These are phyloP conservation scores for Fulvia fulva DNA, from an alignment of 2,329 filamentous ascomycete genomes.

Conservation along the genomic window DNA sequence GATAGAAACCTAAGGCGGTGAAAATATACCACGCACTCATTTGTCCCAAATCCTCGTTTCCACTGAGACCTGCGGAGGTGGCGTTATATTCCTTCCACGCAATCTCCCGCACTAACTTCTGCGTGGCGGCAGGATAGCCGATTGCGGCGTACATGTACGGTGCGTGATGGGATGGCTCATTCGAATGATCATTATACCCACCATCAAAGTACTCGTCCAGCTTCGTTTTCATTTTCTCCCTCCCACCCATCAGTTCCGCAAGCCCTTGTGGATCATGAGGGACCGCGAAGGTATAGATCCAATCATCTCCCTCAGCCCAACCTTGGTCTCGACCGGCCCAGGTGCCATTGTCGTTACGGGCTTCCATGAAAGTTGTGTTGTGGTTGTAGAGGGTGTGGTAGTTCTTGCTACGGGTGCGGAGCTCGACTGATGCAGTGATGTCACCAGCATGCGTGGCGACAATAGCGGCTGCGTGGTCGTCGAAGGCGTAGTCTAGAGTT, in stretches of 20 bases:
- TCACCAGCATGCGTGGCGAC: conserved; percentile 40
- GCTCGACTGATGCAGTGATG: conserved; percentile 28
- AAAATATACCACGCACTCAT: conserved; percentile 52
- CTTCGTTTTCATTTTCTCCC: conserved; percentile 38
- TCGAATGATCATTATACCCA: conserved; percentile 47
- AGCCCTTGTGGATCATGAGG: conserved; percentile 45
- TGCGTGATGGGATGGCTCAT: conserved; percentile 48
- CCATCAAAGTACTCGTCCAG: conserved; percentile 45
- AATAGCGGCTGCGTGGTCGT: conserved; percentile 45
- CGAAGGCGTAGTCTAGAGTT: conserved; percentile 48
- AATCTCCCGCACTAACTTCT: conserved; percentile 38
- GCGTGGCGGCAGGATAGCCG: conserved; percentile 39
- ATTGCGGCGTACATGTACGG: conserved; percentile 46
- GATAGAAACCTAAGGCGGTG: conserved; percentile 47
- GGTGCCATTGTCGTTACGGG: conserved; percentile 45
- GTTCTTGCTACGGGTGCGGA: conserved; percentile 39
- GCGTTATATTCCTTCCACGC: conserved; percentile 45
- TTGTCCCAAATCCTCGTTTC: conserved; percentile 49
- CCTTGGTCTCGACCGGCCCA: conserved; percentile 45
- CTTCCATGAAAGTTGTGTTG: conserved; percentile 46
- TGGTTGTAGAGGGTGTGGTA: conserved; percentile 44
- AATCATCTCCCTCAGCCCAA: conserved; percentile 50
- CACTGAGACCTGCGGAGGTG: conserved; percentile 44
- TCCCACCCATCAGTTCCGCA: conserved; percentile 39
- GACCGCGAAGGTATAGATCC: conserved; percentile 51